Evolutionary conservation across 345 rosid species (phyloP), one percentile per base, ranked within the genome.

Genomic region (Acer campestre): DNA sequence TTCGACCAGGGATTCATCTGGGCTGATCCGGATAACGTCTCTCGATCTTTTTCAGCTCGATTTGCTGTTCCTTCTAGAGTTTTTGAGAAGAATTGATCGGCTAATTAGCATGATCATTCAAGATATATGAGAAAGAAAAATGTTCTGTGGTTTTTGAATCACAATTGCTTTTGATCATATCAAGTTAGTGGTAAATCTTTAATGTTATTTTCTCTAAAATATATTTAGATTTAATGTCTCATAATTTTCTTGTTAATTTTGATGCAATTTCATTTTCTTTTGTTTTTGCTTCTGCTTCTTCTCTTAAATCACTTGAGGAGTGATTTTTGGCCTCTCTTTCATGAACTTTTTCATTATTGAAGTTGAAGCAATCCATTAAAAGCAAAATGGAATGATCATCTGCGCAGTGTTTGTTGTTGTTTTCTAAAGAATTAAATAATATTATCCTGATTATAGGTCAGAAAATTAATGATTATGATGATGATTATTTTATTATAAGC

Each of bases 41-140:
- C 80, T 25, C 78, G 86, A 25, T 81, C 85, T 10, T 87, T 87
- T 76, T 87, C 90, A 0, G 86, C 88, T 44, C 72, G 90, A 64
- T 87, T 83, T 56, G 86, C 88, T 5, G 87, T 81, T 71, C 85
- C 90, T 2, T 78, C 84, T 2, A 77, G 80, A 27, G 70, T 83
- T 20, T 70, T 70, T 56, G 68, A 40, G 48, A 77, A 76, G 78
- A 67, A 35, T 76, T 44, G 40, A 62, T 61, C 31, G 25, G 49
- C n/a, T 49, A 20, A 61, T 8, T 7, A 42, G 6, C 38, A 0
- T 42, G 46, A 42, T 42, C 44, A 75, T 71, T 18, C 29, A 64
- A 48, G 70, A 75, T 11, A 13, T 25, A 31, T 17, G 6, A 18
- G 70, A 25, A 11, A 18, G 31, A 23, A 18, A 59, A 42, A 73